phyloP scores from a whole-genome alignment of 805 yeast species.

The Huiozyma sinensis region DNA sequence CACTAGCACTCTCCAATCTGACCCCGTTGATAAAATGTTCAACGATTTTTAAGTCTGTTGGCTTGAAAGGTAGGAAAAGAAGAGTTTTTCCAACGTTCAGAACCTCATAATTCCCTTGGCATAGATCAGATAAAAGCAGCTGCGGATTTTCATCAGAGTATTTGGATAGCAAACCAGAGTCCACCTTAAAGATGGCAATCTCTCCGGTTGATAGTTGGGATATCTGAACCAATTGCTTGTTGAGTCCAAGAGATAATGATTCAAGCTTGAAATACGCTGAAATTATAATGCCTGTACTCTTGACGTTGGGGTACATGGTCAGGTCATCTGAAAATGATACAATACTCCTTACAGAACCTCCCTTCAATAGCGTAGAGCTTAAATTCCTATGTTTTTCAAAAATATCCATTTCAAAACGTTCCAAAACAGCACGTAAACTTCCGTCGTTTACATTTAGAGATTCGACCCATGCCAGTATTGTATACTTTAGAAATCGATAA shows the following conservation, averaged over 20 bases:
- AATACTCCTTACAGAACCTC: conserved; percentile 18
- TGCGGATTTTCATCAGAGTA: conserved; percentile 1
- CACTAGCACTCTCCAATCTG: conserved; percentile 14
- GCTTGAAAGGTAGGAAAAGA: conserved; percentile 18
- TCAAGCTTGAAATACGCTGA: conserved; percentile 17
- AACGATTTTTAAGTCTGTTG: conserved; percentile 14
- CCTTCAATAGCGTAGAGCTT: conserved; percentile 8
- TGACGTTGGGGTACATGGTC: conserved; percentile 9
- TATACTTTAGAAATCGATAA: conserved; percentile 5
- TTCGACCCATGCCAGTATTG: neutral
- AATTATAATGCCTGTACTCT: conserved; percentile 8
- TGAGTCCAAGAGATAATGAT: conserved; percentile 9
- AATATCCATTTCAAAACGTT: conserved; percentile 3
- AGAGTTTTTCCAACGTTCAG: conserved; percentile 19
- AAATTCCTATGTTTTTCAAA: conserved; percentile 6
- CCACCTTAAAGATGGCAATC: conserved; percentile 20
- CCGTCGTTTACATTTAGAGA: no score
- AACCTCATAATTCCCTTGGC: conserved; percentile 6
- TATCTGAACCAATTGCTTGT: conserved; percentile 16
- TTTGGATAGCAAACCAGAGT: conserved; percentile 11
- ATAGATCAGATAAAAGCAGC: conserved; percentile 8
- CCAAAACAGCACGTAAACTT: neutral
- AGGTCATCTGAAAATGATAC: conserved; percentile 12
- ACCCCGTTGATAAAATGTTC: conserved; percentile 5
- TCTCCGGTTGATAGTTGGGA: conserved; percentile 18